These are phyloP conservation scores for Helianthus tuberosus DNA, from an alignment of 129 eudicot genomes.

Conservation along the genomic window DNA sequence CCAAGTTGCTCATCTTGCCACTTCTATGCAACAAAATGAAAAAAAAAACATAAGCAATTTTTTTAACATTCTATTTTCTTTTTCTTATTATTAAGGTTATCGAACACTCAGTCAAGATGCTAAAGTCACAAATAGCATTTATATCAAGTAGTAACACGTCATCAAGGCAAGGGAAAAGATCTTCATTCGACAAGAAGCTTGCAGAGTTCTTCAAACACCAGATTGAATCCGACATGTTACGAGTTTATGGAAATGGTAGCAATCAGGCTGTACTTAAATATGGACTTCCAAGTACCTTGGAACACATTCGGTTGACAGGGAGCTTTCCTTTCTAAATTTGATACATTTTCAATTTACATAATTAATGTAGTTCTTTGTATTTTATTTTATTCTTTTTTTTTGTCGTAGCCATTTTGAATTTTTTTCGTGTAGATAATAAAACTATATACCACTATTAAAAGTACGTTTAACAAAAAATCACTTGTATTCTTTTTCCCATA, in stretches of 20 bases:
- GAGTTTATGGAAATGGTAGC: conserved; percentile 74
- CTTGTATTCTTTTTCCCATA: too few relatives aligned
- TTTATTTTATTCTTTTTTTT: too few relatives aligned
- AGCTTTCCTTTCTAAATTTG: conserved; percentile 42
- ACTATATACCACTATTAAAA: too few relatives aligned
- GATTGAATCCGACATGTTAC: conserved; percentile 77
- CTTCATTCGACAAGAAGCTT: conserved; percentile 83
- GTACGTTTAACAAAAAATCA: too few relatives aligned
- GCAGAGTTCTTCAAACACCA: conserved; percentile 73
- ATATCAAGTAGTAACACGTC: conserved; percentile 36
- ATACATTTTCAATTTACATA: too few relatives aligned
- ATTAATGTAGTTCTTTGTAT: too few relatives aligned
- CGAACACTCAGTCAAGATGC: conserved; percentile 64
- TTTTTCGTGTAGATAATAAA: too few relatives aligned
- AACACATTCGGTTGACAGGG: conserved; percentile 74
- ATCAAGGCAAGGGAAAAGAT: conserved; percentile 49
- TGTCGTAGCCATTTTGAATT: too few relatives aligned
- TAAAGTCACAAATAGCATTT: conserved; percentile 53
- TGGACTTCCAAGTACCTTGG: conserved; percentile 67
- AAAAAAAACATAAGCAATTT: neutral
- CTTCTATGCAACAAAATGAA: too few relatives aligned
- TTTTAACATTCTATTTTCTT: too few relatives aligned
- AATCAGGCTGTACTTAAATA: conserved; percentile 63
- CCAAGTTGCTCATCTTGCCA: too few relatives aligned
- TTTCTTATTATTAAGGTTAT: neutral